Percentiles rank a stretch among this genome's conserved stretches.
phyloP scores from a whole-genome alignment of 2,329 filamentous ascomycete genomes.

The Colletotrichum horii region DNA sequence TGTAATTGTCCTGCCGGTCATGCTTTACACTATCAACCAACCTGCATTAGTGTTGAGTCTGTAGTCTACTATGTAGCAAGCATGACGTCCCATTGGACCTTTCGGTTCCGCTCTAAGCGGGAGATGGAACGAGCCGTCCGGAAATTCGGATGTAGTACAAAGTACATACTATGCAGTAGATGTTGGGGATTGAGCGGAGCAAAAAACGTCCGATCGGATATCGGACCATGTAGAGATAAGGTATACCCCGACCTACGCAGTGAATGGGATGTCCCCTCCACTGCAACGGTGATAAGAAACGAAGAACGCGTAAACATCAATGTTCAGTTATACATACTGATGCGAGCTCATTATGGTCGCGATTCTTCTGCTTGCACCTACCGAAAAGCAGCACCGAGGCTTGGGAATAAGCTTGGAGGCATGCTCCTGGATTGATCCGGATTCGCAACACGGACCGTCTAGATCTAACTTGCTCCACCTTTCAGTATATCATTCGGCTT shows the following conservation, averaged over 20 bases:
- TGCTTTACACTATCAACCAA: background rate
- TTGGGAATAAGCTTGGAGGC: background rate
- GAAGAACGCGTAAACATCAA: background rate
- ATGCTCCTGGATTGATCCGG: background rate
- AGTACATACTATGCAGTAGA: no score
- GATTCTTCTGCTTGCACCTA: background rate
- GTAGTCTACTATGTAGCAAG: background rate
- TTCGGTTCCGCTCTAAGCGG: background rate
- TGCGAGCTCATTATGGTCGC: background rate
- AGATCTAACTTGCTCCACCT: background rate
- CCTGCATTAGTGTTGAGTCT: background rate
- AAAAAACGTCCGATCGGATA: background rate
- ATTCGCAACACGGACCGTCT: background rate
- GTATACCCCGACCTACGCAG: background rate
- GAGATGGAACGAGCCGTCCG: background rate
- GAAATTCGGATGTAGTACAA: background rate
- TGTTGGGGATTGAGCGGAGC: background rate
- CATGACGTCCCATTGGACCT: background rate
- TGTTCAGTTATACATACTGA: background rate
- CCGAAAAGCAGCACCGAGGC: background rate
- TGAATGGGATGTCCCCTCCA: background rate
- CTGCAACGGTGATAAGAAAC: background rate
- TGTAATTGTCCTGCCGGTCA: background rate
- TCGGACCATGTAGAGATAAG: background rate
- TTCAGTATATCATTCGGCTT: background rate